Base-by-base conservation (phyloP, 306 rosid genomes). In the Malus orientalis region DNA sequence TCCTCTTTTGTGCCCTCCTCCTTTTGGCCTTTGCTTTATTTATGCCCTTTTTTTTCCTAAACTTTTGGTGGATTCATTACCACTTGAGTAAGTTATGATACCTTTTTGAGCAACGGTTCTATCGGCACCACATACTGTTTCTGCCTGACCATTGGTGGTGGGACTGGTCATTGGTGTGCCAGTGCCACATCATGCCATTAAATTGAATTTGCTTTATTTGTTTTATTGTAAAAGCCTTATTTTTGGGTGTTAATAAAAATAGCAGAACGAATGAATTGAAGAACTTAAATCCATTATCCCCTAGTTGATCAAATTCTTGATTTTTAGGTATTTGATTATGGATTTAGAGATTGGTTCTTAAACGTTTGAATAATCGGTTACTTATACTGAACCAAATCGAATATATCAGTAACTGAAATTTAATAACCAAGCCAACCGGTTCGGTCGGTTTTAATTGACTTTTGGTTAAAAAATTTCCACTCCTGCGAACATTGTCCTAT, bases 41-140 rank as follows among this genome's bases (percentile, higher is more conserved):
- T 85, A 85, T 81, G 87, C 83, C 82, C 79, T 18, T 32, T 38
- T 38, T 88, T 86, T 67, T 72, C 16, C 6, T 49, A 49, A 82
- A 78, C 77, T 75, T 61, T 86, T 74, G 62, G 77, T 79, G 87
- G 84, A 85, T 80, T 85, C 91, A 86, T 67, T 79, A 38, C 89
- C 93, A 88, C 87, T 84, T 45, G 74, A 62, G 67, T 76, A 73
- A 27, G 69, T 80, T 70, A 18, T 49, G 76, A 71, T 49, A 72
- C 73, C 84, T 77, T 80, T 61, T 8, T 16, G 32, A 67, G 20
- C 76, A 74, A 75, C 67, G 38, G 53, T 49, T 49, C 55, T 15
- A 71, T 64, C 72, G 77, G 77, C 66, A 61, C 13, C 58, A 49
- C 7, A 29, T 42, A 11, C 44, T 58, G 55, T 65, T 72, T 80